Evolutionary conservation across 495 filamentous ascomycete genomes (phyloP), one percentile per base, ranked within the genome.

Genomic region (Aspergillus incahuasiensis): DNA sequence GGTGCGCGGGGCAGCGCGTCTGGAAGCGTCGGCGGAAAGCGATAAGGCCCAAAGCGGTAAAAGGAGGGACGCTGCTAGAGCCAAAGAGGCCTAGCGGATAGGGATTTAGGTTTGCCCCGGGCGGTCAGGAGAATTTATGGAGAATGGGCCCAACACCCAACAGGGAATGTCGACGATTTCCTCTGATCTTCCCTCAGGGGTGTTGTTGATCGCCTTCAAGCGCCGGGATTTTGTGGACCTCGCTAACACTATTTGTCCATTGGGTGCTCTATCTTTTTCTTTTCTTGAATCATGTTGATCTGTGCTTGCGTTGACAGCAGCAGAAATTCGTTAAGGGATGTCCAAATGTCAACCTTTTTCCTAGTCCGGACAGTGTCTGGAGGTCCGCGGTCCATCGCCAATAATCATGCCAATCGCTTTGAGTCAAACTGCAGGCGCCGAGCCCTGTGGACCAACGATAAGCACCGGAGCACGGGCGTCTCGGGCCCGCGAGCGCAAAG

Each of bases 1-100:
- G 24, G 47, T 49, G 2, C 11, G 47, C 34, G 47, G 47, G 30
- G 30, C 30, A 21, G 21, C 28, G 32, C 7, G 9, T 48, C 45
- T 38, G 16, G 28, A 49, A 24, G 18, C 16, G 11, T 49, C 28
- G 30, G 6, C 19, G 30, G n/a, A 38, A 56, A 35, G 52, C 49
- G 45, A 28, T 21, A 35, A 46, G 56, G 28, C 58, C 54, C 50
- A 20, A 57, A 56, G 48, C 38, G 24, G 58, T 48, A 61, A 61
- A 61, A 61, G 58, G 46, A 60, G 54, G 54, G 43, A 44, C 53
- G 32, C n/a, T 15, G 40, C 57, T 46, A 60, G 24, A 16, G 52
- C 41, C 12, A 42, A 48, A 60, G 40, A 47, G 40, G 57, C 12
- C 52, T 47, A 52, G 52, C 24, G 46, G 19, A 38, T 18, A 13